Evolutionary conservation across 257 asterid genomes (phyloP).

Genomic region (Buddleja alternifolia): DNA sequence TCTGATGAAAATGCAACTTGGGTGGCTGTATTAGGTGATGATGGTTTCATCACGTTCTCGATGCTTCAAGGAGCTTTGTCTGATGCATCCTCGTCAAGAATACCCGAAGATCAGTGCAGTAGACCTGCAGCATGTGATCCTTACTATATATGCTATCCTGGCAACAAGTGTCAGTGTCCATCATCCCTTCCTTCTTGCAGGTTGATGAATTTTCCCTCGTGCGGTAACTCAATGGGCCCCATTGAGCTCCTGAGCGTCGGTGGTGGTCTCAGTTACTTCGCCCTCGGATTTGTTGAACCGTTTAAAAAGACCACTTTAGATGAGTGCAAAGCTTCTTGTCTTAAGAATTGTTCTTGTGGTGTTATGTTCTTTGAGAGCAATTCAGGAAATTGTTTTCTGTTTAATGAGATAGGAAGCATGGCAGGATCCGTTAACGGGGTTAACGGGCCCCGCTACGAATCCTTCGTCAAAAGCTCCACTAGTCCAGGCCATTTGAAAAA

Average conservation of each 20-base stretch:
- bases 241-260: slow-evolving; percentile 68
- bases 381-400: slow-evolving; percentile 70
- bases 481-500: slow-evolving; percentile 15
- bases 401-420: slow-evolving; percentile 70
- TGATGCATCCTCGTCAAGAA: slow-evolving; percentile 45
- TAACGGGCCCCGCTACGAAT: slow-evolving; percentile 19
- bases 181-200: slow-evolving; percentile 63
- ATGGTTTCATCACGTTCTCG: slow-evolving; percentile 62
- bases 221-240: slow-evolving; percentile 39
- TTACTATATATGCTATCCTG: slow-evolving; percentile 57
- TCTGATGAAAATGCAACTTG: slow-evolving; percentile 56
- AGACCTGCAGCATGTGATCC: slow-evolving; percentile 87
- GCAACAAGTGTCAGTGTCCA: slow-evolving; percentile 76
- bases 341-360: slow-evolving; percentile 68
- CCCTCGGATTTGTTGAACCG: slow-evolving; percentile 61
- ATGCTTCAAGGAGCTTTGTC: slow-evolving; percentile 51
- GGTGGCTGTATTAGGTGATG: slow-evolving; percentile 66
- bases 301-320: slow-evolving; percentile 55
- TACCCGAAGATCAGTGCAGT: slow-evolving; percentile 75
- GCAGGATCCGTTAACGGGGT: slow-evolving; percentile 40
- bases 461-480: slow-evolving; percentile 49
- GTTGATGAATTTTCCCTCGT: slow-evolving; percentile 43
- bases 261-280: slow-evolving; percentile 58
- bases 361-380: slow-evolving; percentile 68
- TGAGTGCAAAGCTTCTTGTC: slow-evolving; percentile 74